Base-by-base conservation (phyloP, 2,329 filamentous ascomycete genomes). In the Cyphellophora europaea region DNA sequence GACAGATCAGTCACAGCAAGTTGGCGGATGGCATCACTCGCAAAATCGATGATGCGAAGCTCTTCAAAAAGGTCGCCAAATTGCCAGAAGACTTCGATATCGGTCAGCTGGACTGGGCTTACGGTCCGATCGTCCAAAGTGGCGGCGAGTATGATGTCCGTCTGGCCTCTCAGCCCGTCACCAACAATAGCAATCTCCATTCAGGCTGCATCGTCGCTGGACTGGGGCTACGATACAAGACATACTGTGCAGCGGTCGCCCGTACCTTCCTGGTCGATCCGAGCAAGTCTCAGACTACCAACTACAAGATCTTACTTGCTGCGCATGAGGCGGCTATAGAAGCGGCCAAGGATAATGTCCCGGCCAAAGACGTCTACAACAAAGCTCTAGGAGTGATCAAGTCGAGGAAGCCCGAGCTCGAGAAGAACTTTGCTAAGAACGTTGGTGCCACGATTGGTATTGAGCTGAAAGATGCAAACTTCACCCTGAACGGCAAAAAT, bases 201-300 rank as follows among this genome's bases (percentile, higher is more conserved):
- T 79, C 89, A 0, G 93, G 91, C 25, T 86, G 95, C 50, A 98
- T 98, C 50, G 77, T 98, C 49, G 84, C 87, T 5, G 85, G 84
- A 1, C 77, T 98, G 61, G 91, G 91, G 35, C 72, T 98, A 43
- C 77, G 91, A 46, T 98, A 98, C 65, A 91, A 91, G 62, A 93
- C 87, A 1, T 98, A 98, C 61, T 88, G 84, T 55, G 93, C 88
- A 2, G 76, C 87, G 41, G 86, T 98, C 48, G 87, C 83, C 10
- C 79, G 91, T 46, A 96, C 93, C 5, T 98, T 94, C 58, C 72
- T 98, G 42, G 89, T 98, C 30, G 93, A 96, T 50, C 93, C 93
- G 11, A 95, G 91, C 63, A 96, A 95, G 61, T 77, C 83, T 1
- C 91, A 98, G 56, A 91, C 96, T 61, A 81, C 74, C 55, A 91